phyloP scores from a whole-genome alignment of 2,329 filamentous ascomycete species.

The Neonectria neomacrospora region DNA sequence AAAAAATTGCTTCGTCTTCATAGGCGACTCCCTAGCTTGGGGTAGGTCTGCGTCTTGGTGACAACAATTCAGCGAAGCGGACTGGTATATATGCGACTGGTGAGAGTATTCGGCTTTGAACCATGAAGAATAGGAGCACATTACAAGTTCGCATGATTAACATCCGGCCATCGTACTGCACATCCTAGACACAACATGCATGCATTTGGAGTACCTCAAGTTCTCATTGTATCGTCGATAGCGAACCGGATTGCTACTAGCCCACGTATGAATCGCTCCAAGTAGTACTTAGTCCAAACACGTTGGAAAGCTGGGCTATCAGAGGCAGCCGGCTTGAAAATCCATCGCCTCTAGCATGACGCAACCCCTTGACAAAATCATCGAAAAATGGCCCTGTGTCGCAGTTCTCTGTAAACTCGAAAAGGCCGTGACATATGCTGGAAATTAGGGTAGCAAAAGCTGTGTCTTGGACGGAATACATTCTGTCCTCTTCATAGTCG shows the following conservation, averaged over 20 bases:
- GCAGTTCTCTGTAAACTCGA: neutral
- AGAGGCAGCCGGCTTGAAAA: neutral
- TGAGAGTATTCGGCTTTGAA: too few species aligned
- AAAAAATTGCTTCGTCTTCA: neutral
- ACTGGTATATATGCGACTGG: too few species aligned
- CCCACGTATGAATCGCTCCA: too few species aligned
- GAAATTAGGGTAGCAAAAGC: neutral
- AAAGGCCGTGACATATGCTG: too few species aligned
- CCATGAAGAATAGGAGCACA: too few species aligned
- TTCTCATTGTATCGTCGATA: too few species aligned
- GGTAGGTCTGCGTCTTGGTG: constrained; percentile 46
- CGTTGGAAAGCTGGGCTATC: neutral
- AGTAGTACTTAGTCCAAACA: too few species aligned
- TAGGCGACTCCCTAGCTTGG: constrained; percentile 42
- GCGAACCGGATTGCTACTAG: too few species aligned
- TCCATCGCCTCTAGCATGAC: neutral
- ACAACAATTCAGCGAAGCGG: constrained; percentile 32
- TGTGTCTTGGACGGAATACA: neutral
- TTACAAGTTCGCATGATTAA: too few species aligned
- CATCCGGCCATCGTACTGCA: too few species aligned
- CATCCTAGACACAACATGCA: too few species aligned
- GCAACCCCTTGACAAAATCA: neutral
- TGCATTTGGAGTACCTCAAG: too few species aligned
- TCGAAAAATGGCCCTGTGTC: neutral
- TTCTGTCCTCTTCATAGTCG: neutral